Conservation (phyloP, 305 asterid species). For the Coffea humblotiana region DNA sequence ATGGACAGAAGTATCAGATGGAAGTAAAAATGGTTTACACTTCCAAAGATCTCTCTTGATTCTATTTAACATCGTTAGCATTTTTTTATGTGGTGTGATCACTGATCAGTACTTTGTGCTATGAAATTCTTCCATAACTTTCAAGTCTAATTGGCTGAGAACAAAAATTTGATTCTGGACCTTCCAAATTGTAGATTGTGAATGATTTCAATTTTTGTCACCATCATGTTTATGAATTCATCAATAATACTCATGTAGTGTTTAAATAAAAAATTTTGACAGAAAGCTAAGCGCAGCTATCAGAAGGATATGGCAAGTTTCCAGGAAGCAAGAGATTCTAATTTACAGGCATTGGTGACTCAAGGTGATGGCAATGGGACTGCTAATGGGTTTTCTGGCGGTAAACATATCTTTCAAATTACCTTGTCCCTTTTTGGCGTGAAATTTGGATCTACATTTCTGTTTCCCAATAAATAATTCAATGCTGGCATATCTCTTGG, state of each 20-base stretch:
- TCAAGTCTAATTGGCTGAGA: not conserved
- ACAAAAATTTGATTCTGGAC: not conserved
- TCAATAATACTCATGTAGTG: not conserved
- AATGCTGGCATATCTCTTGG: not conserved
- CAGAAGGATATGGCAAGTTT: constrained; percentile 82
- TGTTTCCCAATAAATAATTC: constrained; percentile 3
- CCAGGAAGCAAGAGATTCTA: constrained; percentile 65
- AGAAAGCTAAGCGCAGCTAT: constrained; percentile 95
- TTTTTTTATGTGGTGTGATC: not conserved
- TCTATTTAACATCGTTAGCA: not conserved
- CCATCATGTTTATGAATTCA: constrained; percentile 9
- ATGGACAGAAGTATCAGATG: not conserved
- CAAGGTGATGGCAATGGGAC: constrained; percentile 42
- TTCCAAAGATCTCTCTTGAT: not conserved
- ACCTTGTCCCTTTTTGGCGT: not conserved
- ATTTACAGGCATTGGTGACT: constrained; percentile 47
- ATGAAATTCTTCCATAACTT: not conserved
- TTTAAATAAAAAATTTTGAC: constrained; percentile 18
- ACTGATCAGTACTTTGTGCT: not conserved
- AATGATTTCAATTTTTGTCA: constrained; percentile 6
- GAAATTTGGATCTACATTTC: not conserved
- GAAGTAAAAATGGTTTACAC: not conserved
- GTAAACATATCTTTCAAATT: constrained; percentile 29
- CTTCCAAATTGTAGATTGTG: constrained; percentile 8
- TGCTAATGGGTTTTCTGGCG: constrained; percentile 65